phyloP scores from a whole-genome alignment of 176 grass and related monocot species.

The Chrysopogon serrulatus region DNA sequence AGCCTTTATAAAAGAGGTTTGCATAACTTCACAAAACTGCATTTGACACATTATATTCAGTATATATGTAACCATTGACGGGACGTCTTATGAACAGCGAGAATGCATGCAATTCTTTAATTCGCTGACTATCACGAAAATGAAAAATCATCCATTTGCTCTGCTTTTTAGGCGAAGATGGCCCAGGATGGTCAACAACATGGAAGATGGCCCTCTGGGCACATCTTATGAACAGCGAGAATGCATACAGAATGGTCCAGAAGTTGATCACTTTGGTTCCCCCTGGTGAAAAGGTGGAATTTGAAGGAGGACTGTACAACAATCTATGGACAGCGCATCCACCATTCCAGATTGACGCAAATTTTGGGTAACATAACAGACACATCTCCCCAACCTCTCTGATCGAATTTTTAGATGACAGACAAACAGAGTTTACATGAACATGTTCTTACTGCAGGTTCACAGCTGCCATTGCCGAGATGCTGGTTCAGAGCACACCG shows the following conservation, averaged over 20 bases:
- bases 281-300: constrained; percentile 32
- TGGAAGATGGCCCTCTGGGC: constrained; percentile 90
- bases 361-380: constrained; percentile 55
- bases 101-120: no score
- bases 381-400: not conserved
- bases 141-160: not conserved
- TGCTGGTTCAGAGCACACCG: constrained; percentile 69
- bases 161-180: constrained; percentile 46
- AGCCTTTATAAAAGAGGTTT: constrained; percentile 92
- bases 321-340: constrained; percentile 88
- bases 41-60: no score
- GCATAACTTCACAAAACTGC: not conserved
- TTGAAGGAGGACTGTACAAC: constrained; percentile 74
- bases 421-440: not conserved
- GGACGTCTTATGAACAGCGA: no score
- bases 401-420: not conserved
- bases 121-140: not conserved
- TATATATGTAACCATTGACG: no score
- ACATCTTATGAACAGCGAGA: constrained; percentile 50
- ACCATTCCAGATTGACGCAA: constrained; percentile 86
- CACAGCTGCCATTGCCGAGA: constrained; percentile 65
- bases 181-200: constrained; percentile 82
- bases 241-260: constrained; percentile 67
- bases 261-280: constrained; percentile 64
- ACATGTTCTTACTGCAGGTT: constrained; percentile 34